Base-by-base conservation (phyloP, 208 protist species). In the Leishmania amazonensis region DNA sequence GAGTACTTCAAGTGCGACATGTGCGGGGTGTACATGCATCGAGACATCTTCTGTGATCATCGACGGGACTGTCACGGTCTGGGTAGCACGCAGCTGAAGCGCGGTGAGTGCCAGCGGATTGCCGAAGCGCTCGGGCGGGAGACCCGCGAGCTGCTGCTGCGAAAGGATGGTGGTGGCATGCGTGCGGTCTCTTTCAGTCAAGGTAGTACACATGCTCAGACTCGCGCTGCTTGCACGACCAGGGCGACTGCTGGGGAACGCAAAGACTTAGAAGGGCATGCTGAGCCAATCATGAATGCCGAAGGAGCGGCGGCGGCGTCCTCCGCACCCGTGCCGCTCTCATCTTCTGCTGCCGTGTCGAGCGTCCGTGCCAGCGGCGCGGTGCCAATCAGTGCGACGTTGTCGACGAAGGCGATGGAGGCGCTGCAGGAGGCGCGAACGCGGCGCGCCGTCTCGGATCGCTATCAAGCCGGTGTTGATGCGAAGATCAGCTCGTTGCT, bases 1-100 rank as follows among this genome's bases (percentile, higher is more conserved):
- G 90, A 95, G 87, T 95, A 89, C 74, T 95, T 95, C 80, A 93
- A 94, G 84, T 95, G 92, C 58, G 92, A 95, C 54, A 79, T 95
- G 87, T 95, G 92, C 57, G 88, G 88, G 0, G 83, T 91, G 75
- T 96, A 93, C 81, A 67, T 94, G 47, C 90, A 96, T 82, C 87
- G 87, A 60, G 90, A 95, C 62, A 93, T 96, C 72, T 96, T 93
- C 76, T 96, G 92, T 76, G 79, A 91, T 79, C 90, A 94, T 83
- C 82, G 90, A 57, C 88, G 92, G 13, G 87, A 96, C 64, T 95
- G 92, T 81, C 90, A 90, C 67, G 92, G 92, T 8, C 82, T 81
- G 19, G 81, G 86, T 74, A 89, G 83, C 68, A 86, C 38, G 19
- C 83, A 91, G 45, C 76, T 95, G 67, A 94, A 94, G 79, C 89